Conservation (phyloP, 1,284 basidiomycete genomes). For the Malassezia arunalokei region DNA sequence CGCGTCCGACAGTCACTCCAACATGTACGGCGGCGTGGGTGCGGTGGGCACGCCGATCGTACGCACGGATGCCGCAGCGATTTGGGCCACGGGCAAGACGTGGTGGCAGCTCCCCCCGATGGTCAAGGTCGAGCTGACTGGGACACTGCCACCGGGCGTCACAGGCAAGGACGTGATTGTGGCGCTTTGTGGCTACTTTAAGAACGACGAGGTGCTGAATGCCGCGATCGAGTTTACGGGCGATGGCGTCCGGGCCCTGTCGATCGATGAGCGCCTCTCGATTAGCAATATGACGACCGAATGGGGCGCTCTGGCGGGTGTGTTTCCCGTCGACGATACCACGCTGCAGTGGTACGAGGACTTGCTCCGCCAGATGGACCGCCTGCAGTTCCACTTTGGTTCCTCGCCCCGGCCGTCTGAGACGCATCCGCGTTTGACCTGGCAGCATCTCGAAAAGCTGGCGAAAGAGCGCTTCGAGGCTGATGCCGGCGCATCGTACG, state of each 20-base stretch:
- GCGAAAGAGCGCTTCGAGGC: constrained; percentile 58
- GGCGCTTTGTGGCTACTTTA: constrained; percentile 89
- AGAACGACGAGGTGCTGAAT: constrained; percentile 92
- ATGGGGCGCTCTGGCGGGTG: constrained; percentile 90
- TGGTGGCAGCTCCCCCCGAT: constrained; percentile 99
- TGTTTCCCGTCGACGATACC: constrained; percentile 82
- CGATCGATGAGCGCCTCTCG: constrained; percentile 82
- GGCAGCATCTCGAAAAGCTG: constrained; percentile 55
- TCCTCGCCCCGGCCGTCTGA: constrained; percentile 52
- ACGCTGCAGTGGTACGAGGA: constrained; percentile 77
- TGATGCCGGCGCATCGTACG: constrained; percentile 69
- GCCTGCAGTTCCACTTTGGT: constrained; percentile 58
- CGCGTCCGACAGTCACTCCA: constrained; percentile 91
- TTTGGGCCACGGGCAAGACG: constrained; percentile 97
- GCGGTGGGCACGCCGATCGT: constrained; percentile 88
- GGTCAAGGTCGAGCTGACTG: constrained; percentile 83
- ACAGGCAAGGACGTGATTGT: constrained; percentile 98
- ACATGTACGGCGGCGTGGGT: constrained; percentile 97
- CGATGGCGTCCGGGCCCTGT: constrained; percentile 67
- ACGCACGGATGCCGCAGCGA: constrained; percentile 69
- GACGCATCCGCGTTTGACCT: constrained; percentile 72
- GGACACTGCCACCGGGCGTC: constrained; percentile 70
- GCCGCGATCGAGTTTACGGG: constrained; percentile 96
- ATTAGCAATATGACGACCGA: constrained; percentile 89
- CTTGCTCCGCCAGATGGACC: constrained; percentile 64